Percentiles rank a stretch among this genome's conserved stretches.
Evolutionary conservation across 495 filamentous ascomycete species (phyloP).

Genomic region (Trichocladium uniseriatum): DNA sequence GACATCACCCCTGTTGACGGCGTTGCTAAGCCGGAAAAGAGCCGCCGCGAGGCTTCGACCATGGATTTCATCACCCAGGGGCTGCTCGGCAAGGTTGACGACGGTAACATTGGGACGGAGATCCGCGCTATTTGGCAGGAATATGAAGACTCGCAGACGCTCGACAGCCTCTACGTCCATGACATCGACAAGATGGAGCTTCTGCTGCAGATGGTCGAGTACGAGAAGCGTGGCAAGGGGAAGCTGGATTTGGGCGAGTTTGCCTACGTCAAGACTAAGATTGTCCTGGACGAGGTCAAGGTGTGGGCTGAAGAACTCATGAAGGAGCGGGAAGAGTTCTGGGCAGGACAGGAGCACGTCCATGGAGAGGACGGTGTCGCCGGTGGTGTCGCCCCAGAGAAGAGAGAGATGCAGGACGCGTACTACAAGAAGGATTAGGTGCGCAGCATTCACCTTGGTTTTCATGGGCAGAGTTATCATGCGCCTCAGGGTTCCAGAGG

Average conservation of each 20-base stretch:
- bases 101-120: slow-evolving; percentile 53
- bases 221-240: slow-evolving; percentile 63
- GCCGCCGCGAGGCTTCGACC: slow-evolving; percentile 68
- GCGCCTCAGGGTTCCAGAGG: background rate
- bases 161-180: slow-evolving; percentile 82
- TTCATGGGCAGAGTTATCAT: background rate
- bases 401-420: slow-evolving; percentile 29
- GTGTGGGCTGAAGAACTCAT: slow-evolving; percentile 70
- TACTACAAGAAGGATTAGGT: slow-evolving; percentile 31
- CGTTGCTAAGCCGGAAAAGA: slow-evolving; percentile 67
- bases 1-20: slow-evolving; percentile 90
- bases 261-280: slow-evolving; percentile 57
- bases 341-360: slow-evolving; percentile 43
- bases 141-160: slow-evolving; percentile 78
- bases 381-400: slow-evolving; percentile 30
- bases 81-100: slow-evolving; percentile 65
- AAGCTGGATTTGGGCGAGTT: slow-evolving; percentile 77
- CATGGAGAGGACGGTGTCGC: slow-evolving; percentile 32
- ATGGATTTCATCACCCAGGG: slow-evolving; percentile 77
- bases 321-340: slow-evolving; percentile 65
- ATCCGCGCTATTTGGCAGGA: slow-evolving; percentile 80
- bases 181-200: slow-evolving; percentile 97
- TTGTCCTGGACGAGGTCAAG: slow-evolving; percentile 67
- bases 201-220: slow-evolving; percentile 90
- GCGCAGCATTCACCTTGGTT: background rate